Conservation (phyloP, 495 filamentous ascomycete species). For the Lophiostoma macrostomum region DNA sequence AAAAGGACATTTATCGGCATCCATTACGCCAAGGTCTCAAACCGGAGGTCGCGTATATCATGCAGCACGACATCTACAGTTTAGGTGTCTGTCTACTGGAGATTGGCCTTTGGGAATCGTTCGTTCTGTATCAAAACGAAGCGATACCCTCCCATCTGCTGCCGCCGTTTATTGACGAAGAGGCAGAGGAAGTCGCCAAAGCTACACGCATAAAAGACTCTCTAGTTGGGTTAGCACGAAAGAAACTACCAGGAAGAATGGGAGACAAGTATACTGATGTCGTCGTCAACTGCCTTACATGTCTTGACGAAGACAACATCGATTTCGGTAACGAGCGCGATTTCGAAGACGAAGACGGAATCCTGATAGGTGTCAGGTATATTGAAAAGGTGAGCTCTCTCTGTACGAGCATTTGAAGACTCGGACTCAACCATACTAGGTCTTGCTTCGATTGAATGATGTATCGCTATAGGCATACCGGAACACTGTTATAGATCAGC, state of each 20-base stretch:
- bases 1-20: slow-evolving; percentile 57
- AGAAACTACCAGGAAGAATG: slow-evolving; percentile 48
- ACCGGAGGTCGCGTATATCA: slow-evolving; percentile 46
- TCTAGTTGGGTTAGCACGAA: slow-evolving; percentile 43
- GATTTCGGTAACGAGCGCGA: slow-evolving; percentile 48
- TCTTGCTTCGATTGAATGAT: too few species aligned
- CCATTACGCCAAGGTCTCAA: slow-evolving; percentile 49
- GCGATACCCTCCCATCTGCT: not conserved
- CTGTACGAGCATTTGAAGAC: too few species aligned
- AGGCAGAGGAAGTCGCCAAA: not conserved
- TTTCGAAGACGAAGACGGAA: slow-evolving; percentile 51
- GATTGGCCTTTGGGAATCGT: slow-evolving; percentile 57
- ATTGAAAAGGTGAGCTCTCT: slow-evolving; percentile 9
- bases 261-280: slow-evolving; percentile 50
- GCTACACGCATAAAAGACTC: slow-evolving; percentile 41
- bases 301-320: slow-evolving; percentile 49
- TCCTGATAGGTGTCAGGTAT: slow-evolving; percentile 1
- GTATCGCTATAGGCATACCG: too few species aligned
- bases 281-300: slow-evolving; percentile 55
- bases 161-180: not conserved
- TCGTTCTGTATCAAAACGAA: slow-evolving; percentile 38
- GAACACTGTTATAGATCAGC: too few species aligned
- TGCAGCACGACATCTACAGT: slow-evolving; percentile 67
- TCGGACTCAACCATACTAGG: too few species aligned
- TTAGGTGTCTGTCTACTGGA: slow-evolving; percentile 61